Evolutionary conservation across 1,284 basidiomycete species (phyloP).

Genomic region (Tausonia pullulans): DNA sequence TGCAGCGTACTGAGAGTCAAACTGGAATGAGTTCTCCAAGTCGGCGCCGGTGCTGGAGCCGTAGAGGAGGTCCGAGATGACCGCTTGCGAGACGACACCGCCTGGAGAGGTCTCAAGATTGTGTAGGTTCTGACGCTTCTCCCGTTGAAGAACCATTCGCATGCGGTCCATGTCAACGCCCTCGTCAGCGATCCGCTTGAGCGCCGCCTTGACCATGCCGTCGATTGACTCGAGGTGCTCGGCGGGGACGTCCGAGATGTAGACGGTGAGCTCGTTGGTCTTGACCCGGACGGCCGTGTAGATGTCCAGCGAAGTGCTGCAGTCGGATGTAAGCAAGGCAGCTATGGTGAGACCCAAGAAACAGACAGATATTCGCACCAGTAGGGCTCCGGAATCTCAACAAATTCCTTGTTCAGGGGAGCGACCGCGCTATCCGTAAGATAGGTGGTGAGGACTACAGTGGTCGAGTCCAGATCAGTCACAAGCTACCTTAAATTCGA

Average conservation of each 20-base stretch:
- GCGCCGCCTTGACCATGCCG: slow-evolving; percentile 54
- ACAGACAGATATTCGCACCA: slow-evolving; percentile 44
- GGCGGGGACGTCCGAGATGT: slow-evolving; percentile 72
- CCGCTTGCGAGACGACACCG: slow-evolving; percentile 50
- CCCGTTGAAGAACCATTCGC: slow-evolving; percentile 71
- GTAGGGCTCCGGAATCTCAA: slow-evolving; percentile 82
- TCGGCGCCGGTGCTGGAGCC: slow-evolving; percentile 74
- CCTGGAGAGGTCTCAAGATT: slow-evolving; percentile 40
- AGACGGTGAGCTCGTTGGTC: slow-evolving; percentile 59
- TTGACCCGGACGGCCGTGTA: slow-evolving; percentile 66
- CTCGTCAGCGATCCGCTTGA: slow-evolving; percentile 58
- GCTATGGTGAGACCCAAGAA: slow-evolving; percentile 5
- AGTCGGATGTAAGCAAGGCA: not conserved
- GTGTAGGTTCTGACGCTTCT: slow-evolving; percentile 58
- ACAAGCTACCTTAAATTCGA: not conserved
- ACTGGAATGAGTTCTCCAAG: slow-evolving; percentile 60
- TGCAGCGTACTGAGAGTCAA: slow-evolving; percentile 58
- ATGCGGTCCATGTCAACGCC: slow-evolving; percentile 90
- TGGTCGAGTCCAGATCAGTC: slow-evolving; percentile 36
- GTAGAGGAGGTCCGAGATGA: slow-evolving; percentile 65
- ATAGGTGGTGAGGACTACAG: slow-evolving; percentile 70
- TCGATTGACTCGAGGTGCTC: slow-evolving; percentile 66
- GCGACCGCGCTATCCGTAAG: slow-evolving; percentile 80
- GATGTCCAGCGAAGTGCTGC: slow-evolving; percentile 73
- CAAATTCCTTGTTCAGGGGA: slow-evolving; percentile 82